Evolutionary conservation across 139 green algal species (phyloP).

Genomic region (Coelastrella sp.): DNA sequence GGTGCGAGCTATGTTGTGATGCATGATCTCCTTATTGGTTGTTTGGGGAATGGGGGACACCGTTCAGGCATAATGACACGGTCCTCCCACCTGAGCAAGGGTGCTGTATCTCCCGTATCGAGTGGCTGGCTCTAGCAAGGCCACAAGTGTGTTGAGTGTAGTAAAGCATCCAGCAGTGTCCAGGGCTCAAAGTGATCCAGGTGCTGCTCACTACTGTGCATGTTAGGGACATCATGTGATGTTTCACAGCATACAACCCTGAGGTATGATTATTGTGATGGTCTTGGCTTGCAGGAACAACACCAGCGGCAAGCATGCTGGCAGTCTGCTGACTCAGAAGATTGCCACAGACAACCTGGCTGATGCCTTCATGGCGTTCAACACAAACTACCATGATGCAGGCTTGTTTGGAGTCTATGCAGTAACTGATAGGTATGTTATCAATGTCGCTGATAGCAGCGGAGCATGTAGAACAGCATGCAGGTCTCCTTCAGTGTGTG

Average conservation of each 20-base stretch:
- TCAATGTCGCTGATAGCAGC: too few relatives aligned
- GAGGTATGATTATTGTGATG: background rate
- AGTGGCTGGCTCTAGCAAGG: too few relatives aligned
- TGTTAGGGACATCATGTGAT: background rate
- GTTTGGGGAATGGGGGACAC: too few relatives aligned
- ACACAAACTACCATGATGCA: conserved; percentile 98
- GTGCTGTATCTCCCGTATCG: too few relatives aligned
- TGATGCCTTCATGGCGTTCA: conserved; percentile 96
- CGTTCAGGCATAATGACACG: too few relatives aligned
- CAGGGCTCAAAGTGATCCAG: too few relatives aligned
- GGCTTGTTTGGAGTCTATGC: conserved; percentile 97
- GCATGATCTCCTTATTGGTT: too few relatives aligned
- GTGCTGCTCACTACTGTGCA: background rate
- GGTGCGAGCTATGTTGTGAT: background rate
- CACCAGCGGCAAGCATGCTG: conserved; percentile 37
- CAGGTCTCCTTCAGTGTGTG: background rate
- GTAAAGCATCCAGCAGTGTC: too few relatives aligned
- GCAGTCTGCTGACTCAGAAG: conserved; percentile 85
- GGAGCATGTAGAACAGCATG: background rate
- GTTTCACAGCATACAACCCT: too few relatives aligned
- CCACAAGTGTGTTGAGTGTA: too few relatives aligned
- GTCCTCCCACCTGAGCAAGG: too few relatives aligned
- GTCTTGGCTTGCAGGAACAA: conserved; percentile 8
- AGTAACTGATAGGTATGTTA: conserved; percentile 65
- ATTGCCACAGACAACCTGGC: conserved; percentile 89